Percentiles rank a stretch among this genome's conserved stretches.
Evolutionary conservation across 257 asterid species (phyloP).

Genomic region (Lantana camara): DNA sequence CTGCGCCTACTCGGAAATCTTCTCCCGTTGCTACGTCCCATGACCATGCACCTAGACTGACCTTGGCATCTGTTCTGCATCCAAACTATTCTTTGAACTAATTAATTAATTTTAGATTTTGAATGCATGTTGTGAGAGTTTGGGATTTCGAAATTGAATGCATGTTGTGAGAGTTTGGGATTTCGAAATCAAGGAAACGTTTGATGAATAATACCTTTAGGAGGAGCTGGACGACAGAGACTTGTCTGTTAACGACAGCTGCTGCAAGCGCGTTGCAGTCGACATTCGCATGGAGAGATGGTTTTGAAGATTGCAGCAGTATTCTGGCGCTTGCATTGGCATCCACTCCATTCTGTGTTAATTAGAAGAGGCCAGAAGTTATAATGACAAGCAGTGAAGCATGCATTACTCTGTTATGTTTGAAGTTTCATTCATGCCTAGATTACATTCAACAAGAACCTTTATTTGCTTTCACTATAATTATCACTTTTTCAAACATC

Average conservation of each 20-base stretch:
- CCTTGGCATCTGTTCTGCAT: slow-evolving; percentile 60
- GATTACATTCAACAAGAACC: not conserved
- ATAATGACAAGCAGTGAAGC: not conserved
- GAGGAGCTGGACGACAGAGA: slow-evolving; percentile 51
- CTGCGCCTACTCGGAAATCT: slow-evolving; percentile 78
- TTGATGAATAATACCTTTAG: slow-evolving; percentile 44
- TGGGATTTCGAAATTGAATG: too few species aligned
- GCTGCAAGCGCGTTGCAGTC: slow-evolving; percentile 75
- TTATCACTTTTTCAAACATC: too few species aligned
- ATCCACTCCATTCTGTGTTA: slow-evolving; percentile 64
- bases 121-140: not conserved
- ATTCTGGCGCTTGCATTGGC: slow-evolving; percentile 66
- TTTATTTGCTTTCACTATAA: too few species aligned
- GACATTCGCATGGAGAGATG: slow-evolving; percentile 69
- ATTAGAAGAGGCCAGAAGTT: slow-evolving; percentile 8
- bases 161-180: not conserved
- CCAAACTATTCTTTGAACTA: slow-evolving; percentile 43
- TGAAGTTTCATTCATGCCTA: not conserved
- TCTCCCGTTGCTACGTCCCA: slow-evolving; percentile 74
- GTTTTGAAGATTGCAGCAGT: slow-evolving; percentile 70
- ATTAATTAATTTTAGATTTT: not conserved
- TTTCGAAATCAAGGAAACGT: not conserved
- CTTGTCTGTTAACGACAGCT: slow-evolving; percentile 64
- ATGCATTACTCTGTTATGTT: not conserved
- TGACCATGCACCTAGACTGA: slow-evolving; percentile 79